Percentiles rank a stretch among this genome's conserved stretches.
Conservation (phyloP, 75 land plant genomes). For the Gnetum montanum region DNA sequence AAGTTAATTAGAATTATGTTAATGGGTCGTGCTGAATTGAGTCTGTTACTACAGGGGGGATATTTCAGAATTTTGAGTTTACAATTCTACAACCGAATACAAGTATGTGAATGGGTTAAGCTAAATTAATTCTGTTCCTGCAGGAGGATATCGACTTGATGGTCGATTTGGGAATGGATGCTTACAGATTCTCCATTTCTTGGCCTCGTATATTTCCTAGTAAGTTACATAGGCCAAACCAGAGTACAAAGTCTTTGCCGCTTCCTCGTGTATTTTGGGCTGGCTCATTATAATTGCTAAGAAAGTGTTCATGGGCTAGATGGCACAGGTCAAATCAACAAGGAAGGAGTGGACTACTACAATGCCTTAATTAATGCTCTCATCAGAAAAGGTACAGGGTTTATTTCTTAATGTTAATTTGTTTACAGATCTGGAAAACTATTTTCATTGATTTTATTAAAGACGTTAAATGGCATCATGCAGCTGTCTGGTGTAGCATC, state of each 20-base stretch:
- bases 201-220: constrained; percentile 34
- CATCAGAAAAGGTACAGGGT: constrained; percentile 20
- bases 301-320: not conserved
- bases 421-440: not conserved
- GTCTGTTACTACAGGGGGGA: not conserved
- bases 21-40: no score
- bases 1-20: no score
- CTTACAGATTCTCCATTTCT: constrained; percentile 33
- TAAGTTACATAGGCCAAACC: constrained; percentile 3
- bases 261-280: no score
- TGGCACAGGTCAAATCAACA: constrained; percentile 23
- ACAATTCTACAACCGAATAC: not conserved
- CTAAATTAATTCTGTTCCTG: no score
- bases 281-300: no score
- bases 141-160: constrained; percentile 19
- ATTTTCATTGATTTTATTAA: not conserved
- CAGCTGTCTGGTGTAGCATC: no score
- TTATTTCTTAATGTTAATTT: not conserved
- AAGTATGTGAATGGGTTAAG: not conserved
- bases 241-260: no score
- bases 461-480: not conserved
- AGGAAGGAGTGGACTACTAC: constrained; percentile 25
- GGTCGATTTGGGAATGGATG: constrained; percentile 23
- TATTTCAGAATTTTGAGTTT: not conserved
- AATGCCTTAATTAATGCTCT: constrained; percentile 30